phyloP scores from a whole-genome alignment of 1,139 yeast species.

The Zygosaccharomyces sapae region DNA sequence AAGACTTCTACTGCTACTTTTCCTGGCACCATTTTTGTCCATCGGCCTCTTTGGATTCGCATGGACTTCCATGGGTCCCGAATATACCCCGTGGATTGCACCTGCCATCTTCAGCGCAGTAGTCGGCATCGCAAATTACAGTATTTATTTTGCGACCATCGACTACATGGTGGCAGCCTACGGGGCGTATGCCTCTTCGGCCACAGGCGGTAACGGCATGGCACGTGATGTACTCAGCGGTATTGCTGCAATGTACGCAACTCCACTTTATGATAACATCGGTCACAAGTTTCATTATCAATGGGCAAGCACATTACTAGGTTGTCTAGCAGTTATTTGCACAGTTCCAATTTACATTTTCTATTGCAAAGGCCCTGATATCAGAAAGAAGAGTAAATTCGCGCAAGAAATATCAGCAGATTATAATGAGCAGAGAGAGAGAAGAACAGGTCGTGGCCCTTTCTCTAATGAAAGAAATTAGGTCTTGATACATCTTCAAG shows the following conservation, averaged over 20 bases:
- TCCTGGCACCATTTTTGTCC: constrained; percentile 6
- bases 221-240: constrained; percentile 11
- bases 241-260: constrained; percentile 10
- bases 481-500: too few relatives aligned
- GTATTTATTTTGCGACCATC: constrained; percentile 10
- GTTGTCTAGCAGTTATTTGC: constrained; percentile 8
- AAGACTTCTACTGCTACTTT: constrained; percentile 6
- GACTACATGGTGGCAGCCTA: constrained; percentile 11
- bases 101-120: constrained; percentile 9
- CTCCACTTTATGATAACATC: constrained; percentile 8
- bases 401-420: constrained; percentile 7
- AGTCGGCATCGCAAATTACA: constrained; percentile 8
- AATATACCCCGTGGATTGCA: constrained; percentile 10
- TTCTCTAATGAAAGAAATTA: neutral
- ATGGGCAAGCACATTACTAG: constrained; percentile 9
- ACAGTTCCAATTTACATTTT: constrained; percentile 8
- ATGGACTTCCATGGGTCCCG: constrained; percentile 10
- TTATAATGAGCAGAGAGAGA: constrained; percentile 2
- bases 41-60: constrained; percentile 9
- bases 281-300: constrained; percentile 9
- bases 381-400: constrained; percentile 7
- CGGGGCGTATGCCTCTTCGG: constrained; percentile 11
- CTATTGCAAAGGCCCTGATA: constrained; percentile 8
- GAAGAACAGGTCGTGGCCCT: neutral
- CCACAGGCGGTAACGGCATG: constrained; percentile 10